These are phyloP conservation scores for Poronia punctata DNA, from an alignment of 495 filamentous ascomycete genomes.

Conservation along the genomic window DNA sequence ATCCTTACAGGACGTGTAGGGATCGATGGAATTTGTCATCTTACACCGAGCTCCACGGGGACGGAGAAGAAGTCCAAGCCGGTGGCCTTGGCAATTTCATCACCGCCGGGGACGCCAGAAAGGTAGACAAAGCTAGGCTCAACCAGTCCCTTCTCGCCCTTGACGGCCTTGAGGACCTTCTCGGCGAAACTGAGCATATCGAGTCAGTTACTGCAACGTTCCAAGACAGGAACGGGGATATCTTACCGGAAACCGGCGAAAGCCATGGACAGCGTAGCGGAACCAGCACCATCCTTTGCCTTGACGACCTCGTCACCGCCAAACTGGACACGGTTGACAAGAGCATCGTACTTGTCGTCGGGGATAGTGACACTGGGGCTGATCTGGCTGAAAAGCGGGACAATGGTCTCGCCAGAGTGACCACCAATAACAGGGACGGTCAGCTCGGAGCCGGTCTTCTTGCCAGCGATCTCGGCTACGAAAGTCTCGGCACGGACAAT, in stretches of 20 bases:
- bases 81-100: conserved; percentile 69
- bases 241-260: conserved; percentile 85
- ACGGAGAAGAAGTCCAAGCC: conserved; percentile 94
- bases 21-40: conserved; percentile 23
- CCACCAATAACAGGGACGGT: conserved; percentile 91
- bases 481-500: conserved; percentile 98
- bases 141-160: conserved; percentile 84
- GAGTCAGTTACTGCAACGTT: conserved; percentile 8
- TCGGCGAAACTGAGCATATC: conserved; percentile 76
- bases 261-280: conserved; percentile 95
- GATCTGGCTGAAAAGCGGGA: conserved; percentile 91
- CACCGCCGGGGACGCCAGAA: conserved; percentile 79
- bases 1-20: background rate
- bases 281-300: conserved; percentile 93
- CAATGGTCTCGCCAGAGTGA: conserved; percentile 96
- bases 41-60: conserved; percentile 88
- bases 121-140: conserved; percentile 95
- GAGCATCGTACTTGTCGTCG: conserved; percentile 72
- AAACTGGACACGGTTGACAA: conserved; percentile 93
- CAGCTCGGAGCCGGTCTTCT: conserved; percentile 71
- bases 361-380: conserved; percentile 74
- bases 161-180: conserved; percentile 78
- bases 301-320: conserved; percentile 98
- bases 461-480: conserved; percentile 75
- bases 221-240: background rate